phyloP scores from a whole-genome alignment of 1,139 yeast species.

The Magnusiomyces tetraspermus region DNA sequence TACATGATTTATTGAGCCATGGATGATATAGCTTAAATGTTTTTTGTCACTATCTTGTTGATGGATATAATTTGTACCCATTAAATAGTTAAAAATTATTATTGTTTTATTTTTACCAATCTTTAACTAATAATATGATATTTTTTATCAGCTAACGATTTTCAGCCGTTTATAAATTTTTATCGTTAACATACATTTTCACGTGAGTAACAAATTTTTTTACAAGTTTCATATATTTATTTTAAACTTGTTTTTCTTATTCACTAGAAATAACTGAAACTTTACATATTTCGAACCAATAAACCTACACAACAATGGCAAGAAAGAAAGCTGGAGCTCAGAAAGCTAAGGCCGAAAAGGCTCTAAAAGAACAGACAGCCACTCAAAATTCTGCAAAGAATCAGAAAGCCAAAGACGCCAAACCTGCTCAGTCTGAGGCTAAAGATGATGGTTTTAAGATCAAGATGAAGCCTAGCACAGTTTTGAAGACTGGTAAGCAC shows the following conservation, averaged over 20 bases:
- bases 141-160: too few species aligned
- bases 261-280: too few species aligned
- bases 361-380: neutral
- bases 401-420: neutral
- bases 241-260: neutral
- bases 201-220: neutral
- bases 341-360: slow-evolving; percentile 1
- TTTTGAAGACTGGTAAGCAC: neutral
- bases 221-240: neutral
- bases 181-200: too few species aligned
- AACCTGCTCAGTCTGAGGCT: neutral
- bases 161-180: too few species aligned
- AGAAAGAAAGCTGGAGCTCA: slow-evolving; percentile 6
- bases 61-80: too few species aligned
- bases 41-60: neutral
- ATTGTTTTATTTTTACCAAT: too few species aligned
- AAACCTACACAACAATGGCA: slow-evolving; percentile 1
- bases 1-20: neutral
- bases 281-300: neutral
- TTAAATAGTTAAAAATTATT: too few species aligned
- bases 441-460: neutral
- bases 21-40: neutral
- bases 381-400: neutral
- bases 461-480: neutral
- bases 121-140: too few species aligned